Percentiles rank a stretch among this genome's conserved stretches.
Conservation (phyloP, 345 rosid species). For the Salix exigua region DNA sequence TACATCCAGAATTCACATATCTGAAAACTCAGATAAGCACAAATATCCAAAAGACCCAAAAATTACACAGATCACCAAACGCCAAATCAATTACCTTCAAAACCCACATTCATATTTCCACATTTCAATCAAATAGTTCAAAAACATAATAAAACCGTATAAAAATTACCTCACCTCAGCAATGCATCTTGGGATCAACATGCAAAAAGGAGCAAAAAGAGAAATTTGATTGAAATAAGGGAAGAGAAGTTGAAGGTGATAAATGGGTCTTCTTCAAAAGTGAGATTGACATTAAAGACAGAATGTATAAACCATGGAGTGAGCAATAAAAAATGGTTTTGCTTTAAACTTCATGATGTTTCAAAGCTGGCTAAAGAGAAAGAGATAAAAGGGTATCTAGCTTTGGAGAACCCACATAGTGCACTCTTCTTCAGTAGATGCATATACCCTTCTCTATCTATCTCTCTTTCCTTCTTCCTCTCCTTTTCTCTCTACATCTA, state of each 20-base stretch:
- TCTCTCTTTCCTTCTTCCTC: not conserved
- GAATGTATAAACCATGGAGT: not conserved
- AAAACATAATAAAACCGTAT: not conserved
- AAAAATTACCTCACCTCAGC: conserved; percentile 18
- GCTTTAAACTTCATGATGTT: not conserved
- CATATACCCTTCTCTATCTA: not conserved
- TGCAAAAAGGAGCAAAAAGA: not conserved
- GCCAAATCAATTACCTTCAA: not conserved
- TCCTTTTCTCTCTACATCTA: conserved; percentile 9
- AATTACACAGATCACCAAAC: not conserved
- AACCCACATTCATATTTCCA: not conserved
- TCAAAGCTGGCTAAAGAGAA: not conserved
- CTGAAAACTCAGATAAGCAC: no score
- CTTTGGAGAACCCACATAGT: conserved; percentile 16
- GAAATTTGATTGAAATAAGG: conserved; percentile 6
- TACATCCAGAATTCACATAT: no score
- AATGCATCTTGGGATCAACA: conserved; percentile 17
- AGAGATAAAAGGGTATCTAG: not conserved
- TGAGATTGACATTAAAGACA: not conserved
- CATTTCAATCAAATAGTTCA: conserved; percentile 12
- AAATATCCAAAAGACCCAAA: not conserved
- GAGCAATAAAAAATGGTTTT: conserved; percentile 2
- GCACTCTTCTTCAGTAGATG: conserved; percentile 18
- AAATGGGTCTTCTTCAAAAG: conserved; percentile 4
- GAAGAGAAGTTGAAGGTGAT: not conserved